phyloP scores from a whole-genome alignment of 1,139 yeast species.

The Arxiozyma slooffiae region DNA sequence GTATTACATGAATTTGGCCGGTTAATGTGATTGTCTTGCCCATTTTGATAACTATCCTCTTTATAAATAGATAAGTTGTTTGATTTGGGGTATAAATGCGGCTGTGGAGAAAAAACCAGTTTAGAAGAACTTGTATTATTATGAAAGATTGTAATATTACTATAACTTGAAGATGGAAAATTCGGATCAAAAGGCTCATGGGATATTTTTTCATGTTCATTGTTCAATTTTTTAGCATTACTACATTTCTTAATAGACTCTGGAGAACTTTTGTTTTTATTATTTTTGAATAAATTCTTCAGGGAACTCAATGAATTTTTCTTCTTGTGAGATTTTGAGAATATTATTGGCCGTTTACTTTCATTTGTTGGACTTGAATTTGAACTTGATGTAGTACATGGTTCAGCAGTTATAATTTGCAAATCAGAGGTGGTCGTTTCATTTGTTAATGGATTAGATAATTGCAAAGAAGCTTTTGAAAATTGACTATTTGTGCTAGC shows the following conservation, averaged over 20 bases:
- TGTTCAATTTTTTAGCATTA: neutral
- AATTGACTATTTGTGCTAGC: constrained; percentile 4
- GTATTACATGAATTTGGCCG: no score
- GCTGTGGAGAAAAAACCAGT: constrained; percentile 11
- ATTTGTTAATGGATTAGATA: constrained; percentile 4
- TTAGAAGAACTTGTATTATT: constrained; percentile 6
- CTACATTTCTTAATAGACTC: constrained; percentile 9
- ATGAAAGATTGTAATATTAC: neutral
- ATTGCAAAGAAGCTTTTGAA: neutral
- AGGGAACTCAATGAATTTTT: constrained; percentile 26
- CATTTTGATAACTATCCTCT: neutral
- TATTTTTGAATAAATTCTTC: constrained; percentile 27
- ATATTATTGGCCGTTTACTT: neutral
- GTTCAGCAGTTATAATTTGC: neutral
- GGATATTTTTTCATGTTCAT: neutral
- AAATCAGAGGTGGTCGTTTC: neutral
- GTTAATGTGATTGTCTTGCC: no score
- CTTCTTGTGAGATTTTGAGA: constrained; percentile 21
- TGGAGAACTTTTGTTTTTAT: constrained; percentile 7
- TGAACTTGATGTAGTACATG: constrained; percentile 1
- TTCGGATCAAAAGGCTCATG: neutral
- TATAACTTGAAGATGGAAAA: neutral
- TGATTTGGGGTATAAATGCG: constrained; percentile 7
- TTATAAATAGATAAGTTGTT: neutral
- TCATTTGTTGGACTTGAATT: neutral